Base-by-base conservation (phyloP, 2,329 filamentous ascomycete species). In the Shiraia bambusicola region DNA sequence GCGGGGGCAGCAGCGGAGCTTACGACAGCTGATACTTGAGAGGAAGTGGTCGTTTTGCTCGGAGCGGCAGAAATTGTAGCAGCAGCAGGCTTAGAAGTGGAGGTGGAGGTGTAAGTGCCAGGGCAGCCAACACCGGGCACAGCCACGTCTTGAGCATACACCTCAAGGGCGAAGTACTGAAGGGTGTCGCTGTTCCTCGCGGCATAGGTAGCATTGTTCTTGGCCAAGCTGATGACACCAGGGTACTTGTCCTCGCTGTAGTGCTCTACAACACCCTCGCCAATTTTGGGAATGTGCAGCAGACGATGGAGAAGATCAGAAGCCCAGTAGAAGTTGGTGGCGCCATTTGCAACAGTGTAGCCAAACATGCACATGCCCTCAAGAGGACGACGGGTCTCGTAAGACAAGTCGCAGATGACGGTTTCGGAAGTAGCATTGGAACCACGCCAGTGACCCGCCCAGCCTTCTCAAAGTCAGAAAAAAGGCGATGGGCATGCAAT, bases 121-220 rank as follows among this genome's bases (percentile, higher is more conserved):
- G 76, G 62, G 60, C 83, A 87, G 0, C 83, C 83, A 19, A 76
- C 72, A 0, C 83, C 82, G 0, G 83, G 83, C 4, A 80, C 70
- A 6, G 79, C 79, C 54, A 87, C 74, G 45, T 87, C 83, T 49
- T 77, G 81, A 0, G 82, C 83, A 63, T 83, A 87, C 1, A 74
- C 81, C 44, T 86, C 82, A 6, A 85, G 75, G 4, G 84, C 83
- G 60, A 88, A 87, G 64, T 83, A 84, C 66, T 85, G 81, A 29
- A 87, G 71, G 0, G 77, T 75, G 49, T 85, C 76, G 24, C 77
- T 82, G 66, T 87, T 83, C 19, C 75, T 69, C 3, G 72, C 76
- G 4, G 76, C 68, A 2, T 76, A 70, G 17, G 74, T 72, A 4
- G 71, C 66, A 6, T 78, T 74, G 6, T 75, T 68, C 47, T 70